A percentile compares a stretch with the other conserved stretches of the same genome.
Conservation (phyloP, 2,329 filamentous ascomycete genomes). For the Delphinella strobiligena region DNA sequence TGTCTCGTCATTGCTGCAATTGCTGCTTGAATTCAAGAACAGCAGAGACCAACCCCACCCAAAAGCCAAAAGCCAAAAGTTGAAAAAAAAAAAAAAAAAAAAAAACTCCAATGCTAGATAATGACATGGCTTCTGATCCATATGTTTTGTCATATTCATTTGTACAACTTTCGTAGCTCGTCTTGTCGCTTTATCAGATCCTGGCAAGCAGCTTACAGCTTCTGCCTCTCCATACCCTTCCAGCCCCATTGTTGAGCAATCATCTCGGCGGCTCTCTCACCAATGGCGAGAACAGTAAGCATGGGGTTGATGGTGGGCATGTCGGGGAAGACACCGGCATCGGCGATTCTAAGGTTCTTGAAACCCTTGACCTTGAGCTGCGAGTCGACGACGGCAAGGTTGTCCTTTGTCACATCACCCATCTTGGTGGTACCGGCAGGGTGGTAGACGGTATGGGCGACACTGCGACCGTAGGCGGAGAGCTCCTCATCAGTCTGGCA, state of each 20-base stretch:
- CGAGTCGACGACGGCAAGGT: constrained; percentile 67
- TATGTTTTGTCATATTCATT: not conserved
- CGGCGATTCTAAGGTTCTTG: constrained; percentile 64
- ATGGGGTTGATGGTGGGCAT: constrained; percentile 84
- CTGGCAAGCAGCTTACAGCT: constrained; percentile 38
- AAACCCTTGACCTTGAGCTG: constrained; percentile 61
- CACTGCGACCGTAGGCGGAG: constrained; percentile 67
- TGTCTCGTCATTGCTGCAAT: too few relatives aligned
- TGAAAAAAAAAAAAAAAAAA: too few relatives aligned
- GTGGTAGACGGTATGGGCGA: constrained; percentile 82
- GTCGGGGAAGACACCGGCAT: constrained; percentile 78
- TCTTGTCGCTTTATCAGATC: too few relatives aligned
- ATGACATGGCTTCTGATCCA: too few relatives aligned
- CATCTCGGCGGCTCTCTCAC: constrained; percentile 74
- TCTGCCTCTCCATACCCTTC: constrained; percentile 44
- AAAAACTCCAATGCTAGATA: too few relatives aligned
- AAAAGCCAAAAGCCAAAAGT: too few relatives aligned
- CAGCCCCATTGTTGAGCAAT: constrained; percentile 63
- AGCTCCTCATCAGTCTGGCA: constrained; percentile 69
- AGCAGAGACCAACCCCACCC: too few relatives aligned
- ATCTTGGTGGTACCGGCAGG: constrained; percentile 84
- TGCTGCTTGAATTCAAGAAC: too few relatives aligned
- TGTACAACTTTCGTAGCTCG: not conserved
- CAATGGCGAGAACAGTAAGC: constrained; percentile 75
- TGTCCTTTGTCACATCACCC: constrained; percentile 59